These are phyloP conservation scores for Starmerella khaoyaiensis DNA, from an alignment of 805 yeast species.

Conservation along the genomic window DNA sequence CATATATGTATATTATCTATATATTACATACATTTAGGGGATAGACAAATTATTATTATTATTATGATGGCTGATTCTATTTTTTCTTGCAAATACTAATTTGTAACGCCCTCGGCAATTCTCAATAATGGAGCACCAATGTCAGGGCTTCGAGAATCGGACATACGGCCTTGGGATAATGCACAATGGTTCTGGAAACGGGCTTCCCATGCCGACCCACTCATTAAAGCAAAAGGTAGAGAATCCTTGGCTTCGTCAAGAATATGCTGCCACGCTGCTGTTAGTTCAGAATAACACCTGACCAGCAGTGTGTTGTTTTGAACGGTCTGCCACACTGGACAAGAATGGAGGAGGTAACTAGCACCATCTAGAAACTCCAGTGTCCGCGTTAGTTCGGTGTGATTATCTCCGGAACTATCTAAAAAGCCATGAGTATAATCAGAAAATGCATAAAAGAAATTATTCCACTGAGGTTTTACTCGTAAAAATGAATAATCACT, in stretches of 20 bases:
- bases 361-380: conserved; percentile 52
- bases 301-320: conserved; percentile 33
- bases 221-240: conserved; percentile 10
- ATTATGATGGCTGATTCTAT: no score
- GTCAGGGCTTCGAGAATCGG: conserved; percentile 12
- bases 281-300: conserved; percentile 49
- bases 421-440: conserved; percentile 62
- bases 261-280: conserved; percentile 38
- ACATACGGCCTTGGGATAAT: conserved; percentile 17
- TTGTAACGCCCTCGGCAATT: conserved; percentile 7
- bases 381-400: conserved; percentile 39
- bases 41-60: no score
- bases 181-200: conserved; percentile 19
- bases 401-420: conserved; percentile 44
- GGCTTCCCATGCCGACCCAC: conserved; percentile 19
- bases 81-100: no score
- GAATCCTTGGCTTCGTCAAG: conserved; percentile 12
- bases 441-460: conserved; percentile 54
- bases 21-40: no score
- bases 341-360: conserved; percentile 43
- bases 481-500: conserved; percentile 62
- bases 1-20: no score
- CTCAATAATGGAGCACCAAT: conserved; percentile 6
- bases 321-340: conserved; percentile 51
- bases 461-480: conserved; percentile 53